Evolutionary conservation across 1,284 basidiomycete species (phyloP).

Genomic region (Malassezia japonica): DNA sequence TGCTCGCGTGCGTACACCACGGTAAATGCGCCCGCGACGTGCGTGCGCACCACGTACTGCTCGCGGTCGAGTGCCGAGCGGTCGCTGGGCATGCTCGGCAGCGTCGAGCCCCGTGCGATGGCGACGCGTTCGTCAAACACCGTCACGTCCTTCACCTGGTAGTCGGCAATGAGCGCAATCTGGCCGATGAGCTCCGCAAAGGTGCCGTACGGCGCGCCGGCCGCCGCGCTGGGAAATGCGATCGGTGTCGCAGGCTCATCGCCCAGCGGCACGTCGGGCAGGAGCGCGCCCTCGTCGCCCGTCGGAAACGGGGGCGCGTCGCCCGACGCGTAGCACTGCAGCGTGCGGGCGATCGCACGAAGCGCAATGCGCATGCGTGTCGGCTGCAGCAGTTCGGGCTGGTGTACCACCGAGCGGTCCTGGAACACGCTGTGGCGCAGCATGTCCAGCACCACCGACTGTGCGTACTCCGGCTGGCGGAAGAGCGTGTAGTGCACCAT

Average conservation of each 20-base stretch:
- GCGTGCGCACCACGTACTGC: conserved; percentile 53
- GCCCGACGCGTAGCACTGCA: conserved; percentile 62
- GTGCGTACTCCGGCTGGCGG: conserved; percentile 75
- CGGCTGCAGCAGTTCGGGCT: conserved; percentile 34
- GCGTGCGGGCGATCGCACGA: conserved; percentile 66
- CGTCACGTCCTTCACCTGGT: conserved; percentile 64
- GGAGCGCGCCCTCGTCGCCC: not conserved
- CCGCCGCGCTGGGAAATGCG: conserved; percentile 53
- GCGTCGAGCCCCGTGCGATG: conserved; percentile 6
- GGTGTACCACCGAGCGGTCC: conserved; percentile 33
- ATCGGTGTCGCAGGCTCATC: conserved; percentile 57
- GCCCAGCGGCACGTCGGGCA: conserved; percentile 53
- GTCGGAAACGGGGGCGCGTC: conserved; percentile 63
- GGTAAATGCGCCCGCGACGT: conserved; percentile 55
- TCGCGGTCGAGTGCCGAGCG: conserved; percentile 45
- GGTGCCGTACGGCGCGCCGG: conserved; percentile 66
- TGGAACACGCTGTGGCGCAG: conserved; percentile 31
- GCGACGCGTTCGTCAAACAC: conserved; percentile 71
- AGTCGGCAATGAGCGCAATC: conserved; percentile 60
- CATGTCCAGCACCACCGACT: conserved; percentile 60
- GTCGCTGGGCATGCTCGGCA: conserved; percentile 19
- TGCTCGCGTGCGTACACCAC: conserved; percentile 60
- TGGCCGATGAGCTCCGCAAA: conserved; percentile 58
- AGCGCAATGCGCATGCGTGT: conserved; percentile 62
- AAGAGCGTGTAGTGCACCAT: conserved; percentile 74